phyloP scores from a whole-genome alignment of 805 yeast genomes.

The Saturnispora silvae region DNA sequence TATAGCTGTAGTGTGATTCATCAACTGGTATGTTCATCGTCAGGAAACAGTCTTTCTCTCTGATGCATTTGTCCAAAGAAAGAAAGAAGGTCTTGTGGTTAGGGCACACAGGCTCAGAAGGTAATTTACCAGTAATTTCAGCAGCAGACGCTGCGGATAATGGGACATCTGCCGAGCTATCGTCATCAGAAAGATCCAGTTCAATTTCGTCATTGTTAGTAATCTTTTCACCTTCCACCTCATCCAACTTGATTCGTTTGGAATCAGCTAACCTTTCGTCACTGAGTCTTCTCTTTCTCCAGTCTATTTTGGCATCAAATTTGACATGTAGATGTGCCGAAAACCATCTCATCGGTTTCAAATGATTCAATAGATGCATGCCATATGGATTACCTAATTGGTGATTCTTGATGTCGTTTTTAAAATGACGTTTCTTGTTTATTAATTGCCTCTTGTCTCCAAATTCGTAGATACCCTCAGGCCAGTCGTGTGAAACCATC shows the following conservation, averaged over 20 bases:
- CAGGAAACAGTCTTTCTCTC: slow-evolving; percentile 49
- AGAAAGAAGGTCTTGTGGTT: slow-evolving; percentile 35
- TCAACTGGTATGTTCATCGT: slow-evolving; percentile 29
- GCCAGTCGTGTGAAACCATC: slow-evolving; percentile 90
- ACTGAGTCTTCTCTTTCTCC: slow-evolving; percentile 14
- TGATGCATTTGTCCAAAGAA: slow-evolving; percentile 80
- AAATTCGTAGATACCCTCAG: slow-evolving; percentile 56
- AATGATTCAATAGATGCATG: slow-evolving; percentile 37
- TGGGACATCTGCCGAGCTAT: not conserved
- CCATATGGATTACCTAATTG: slow-evolving; percentile 66
- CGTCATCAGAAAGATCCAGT: not conserved
- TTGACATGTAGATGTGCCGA: slow-evolving; percentile 82
- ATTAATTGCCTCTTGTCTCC: slow-evolving; percentile 51
- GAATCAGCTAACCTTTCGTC: slow-evolving; percentile 3
- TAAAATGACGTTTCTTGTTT: slow-evolving; percentile 54
- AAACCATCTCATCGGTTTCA: slow-evolving; percentile 71
- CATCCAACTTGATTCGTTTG: slow-evolving; percentile 14
- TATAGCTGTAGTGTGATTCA: slow-evolving; percentile 2
- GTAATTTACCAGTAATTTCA: not conserved
- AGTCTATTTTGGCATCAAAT: slow-evolving; percentile 39
- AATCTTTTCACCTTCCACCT: too few species aligned
- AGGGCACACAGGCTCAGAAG: not conserved
- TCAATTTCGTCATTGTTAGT: slow-evolving; percentile 17
- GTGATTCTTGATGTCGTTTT: slow-evolving; percentile 46
- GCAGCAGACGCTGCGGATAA: not conserved